Base-by-base conservation (phyloP, 2,329 filamentous ascomycete genomes). In the Anthostomella pinea region DNA sequence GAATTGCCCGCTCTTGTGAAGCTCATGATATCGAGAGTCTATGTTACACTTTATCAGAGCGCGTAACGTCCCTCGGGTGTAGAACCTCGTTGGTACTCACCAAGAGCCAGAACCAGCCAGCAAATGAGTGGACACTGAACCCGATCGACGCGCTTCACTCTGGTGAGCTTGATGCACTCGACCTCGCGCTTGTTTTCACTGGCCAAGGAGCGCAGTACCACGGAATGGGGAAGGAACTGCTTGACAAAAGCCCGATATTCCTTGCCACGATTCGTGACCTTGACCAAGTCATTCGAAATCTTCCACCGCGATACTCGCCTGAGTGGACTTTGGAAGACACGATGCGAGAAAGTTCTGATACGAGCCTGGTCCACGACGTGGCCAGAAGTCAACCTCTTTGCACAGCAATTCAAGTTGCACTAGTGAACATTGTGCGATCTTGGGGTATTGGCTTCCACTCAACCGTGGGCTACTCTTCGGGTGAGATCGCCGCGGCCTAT, bases 401-500 rank as follows among this genome's bases (percentile, higher is more conserved):
- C 27, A 52, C 52, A 0, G 54, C 52, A 1, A 13, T 58, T 2
- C 54, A 58, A 13, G 41, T 58, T 3, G 45, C 18, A 1, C 26
- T 58, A 3, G 38, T 56, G 0, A 11, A 49, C 0, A 8, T 54
- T 0, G 24, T 57, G 1, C 8, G 11, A 1, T 21, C 6, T 2
- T 57, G 46, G 45, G 33, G 29, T 1, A 27, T 56, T 2, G 15
- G 0, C 1, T 45, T 52, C 2, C 6, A 26, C 0, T 30, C 41
- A 1, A 36, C 47, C 0, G 15, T 53, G 1, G 51, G 54, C 2
- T 53, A 65, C 29, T 64, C 60, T 0, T 59, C 54, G 0, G 61
- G 61, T 2, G 62, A 64, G 39, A 62, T 71, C 20, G 66, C 64
- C 0, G 68, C 68, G 0, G 66, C 68, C 0, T 71, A 67, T 32